Evolutionary conservation across 345 rosid species (phyloP), one percentile per base, ranked within the genome.

Genomic region (Euphorbia pulcherrima): DNA sequence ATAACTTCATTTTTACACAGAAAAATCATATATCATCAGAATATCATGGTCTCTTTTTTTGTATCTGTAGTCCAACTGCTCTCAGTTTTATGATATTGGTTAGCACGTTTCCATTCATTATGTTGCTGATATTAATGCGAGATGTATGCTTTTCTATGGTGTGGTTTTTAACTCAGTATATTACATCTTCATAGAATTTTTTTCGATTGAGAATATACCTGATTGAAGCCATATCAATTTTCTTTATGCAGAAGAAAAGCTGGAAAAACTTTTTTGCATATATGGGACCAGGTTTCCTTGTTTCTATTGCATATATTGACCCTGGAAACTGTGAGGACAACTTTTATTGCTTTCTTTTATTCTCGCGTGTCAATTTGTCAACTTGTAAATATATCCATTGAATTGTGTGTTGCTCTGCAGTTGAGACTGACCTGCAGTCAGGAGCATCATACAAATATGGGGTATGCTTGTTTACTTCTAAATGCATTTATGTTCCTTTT

Each of bases 211-310:
- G 16, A 41, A 21, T 46, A 9, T 23, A 23, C 20, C 40, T 66
- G 67, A 68, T 18, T n/a, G 54, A 23, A 11, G 54, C 26, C 52
- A 28, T 9, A 59, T 58, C 14, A 12, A 16, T 48, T 74, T 60
- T 68, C 26, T 72, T 57, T 53, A 23, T 69, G 83, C 92, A 94
- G 97, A 86, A 55, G 73, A 89, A 62, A 79, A 89, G 97, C 83
- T 94, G 97, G 99, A 92, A 87, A 77, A 92, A 88, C 75, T 74
- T 92, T 29, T 88, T 94, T 67, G 83, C 97, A 37, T 94, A 94
- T 79, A 80, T 88, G 57, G 97, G 97, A 68, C 99, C 96, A 16
- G 99, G 98, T 52, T 93, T 93, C 75, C 97, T 93, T 58, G 95
- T 93, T 74, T 89, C 91, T 14, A 91, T 94, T 65, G 99, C 97